Evolutionary conservation across 1,284 basidiomycete species (phyloP).

Genomic region (Cutaneotrichosporon sp.): DNA sequence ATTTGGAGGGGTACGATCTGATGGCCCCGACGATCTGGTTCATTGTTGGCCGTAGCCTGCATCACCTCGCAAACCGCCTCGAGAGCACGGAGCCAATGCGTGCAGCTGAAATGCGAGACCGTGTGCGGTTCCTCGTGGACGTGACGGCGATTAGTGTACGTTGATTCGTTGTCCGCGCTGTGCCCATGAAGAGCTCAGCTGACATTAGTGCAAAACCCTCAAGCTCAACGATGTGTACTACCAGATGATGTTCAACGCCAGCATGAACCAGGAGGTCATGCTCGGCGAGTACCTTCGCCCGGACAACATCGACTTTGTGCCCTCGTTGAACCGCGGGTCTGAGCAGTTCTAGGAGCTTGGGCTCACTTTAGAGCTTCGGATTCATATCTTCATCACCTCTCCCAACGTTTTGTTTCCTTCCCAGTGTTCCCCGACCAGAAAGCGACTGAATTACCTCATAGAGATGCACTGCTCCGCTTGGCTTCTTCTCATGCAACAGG

Average conservation of each 20-base stretch:
- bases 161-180: too few species aligned
- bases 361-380: too few species aligned
- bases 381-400: too few species aligned
- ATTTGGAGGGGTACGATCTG: slow-evolving; percentile 20
- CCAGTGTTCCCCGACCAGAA: too few species aligned
- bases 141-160: slow-evolving; percentile 3
- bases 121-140: slow-evolving; percentile 8
- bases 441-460: too few species aligned
- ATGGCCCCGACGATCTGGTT: slow-evolving; percentile 15
- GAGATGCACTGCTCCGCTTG: too few species aligned
- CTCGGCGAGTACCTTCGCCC: slow-evolving; percentile 21
- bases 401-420: too few species aligned
- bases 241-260: slow-evolving; percentile 20
- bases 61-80: slow-evolving; percentile 15
- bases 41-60: slow-evolving; percentile 11
- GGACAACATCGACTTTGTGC: slow-evolving; percentile 16
- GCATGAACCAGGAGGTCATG: slow-evolving; percentile 18
- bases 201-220: slow-evolving; percentile 4
- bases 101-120: slow-evolving; percentile 5
- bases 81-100: slow-evolving; percentile 7
- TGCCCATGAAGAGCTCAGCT: neutral
- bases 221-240: slow-evolving; percentile 18
- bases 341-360: too few species aligned
- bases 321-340: too few species aligned
- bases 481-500: neutral